Percentiles rank a stretch among this genome's conserved stretches.
phyloP scores from a whole-genome alignment of 1,284 basidiomycete genomes.

The Cutaneotrichosporon sp. region DNA sequence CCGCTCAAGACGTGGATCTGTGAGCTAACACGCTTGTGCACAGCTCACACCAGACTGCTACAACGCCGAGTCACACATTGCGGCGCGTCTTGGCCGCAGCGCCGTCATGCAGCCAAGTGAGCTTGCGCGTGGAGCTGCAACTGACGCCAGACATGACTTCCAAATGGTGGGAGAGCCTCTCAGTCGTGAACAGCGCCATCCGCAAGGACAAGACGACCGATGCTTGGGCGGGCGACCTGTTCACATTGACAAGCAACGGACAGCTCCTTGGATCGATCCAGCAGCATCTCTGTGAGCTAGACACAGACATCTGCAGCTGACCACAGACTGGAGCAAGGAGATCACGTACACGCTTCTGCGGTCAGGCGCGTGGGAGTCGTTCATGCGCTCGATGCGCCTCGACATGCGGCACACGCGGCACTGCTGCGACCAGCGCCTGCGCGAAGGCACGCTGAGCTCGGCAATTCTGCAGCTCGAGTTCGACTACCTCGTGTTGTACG shows the following conservation, averaged over 20 bases:
- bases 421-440: constrained; percentile 10
- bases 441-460: constrained; percentile 17
- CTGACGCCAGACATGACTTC: constrained; percentile 18
- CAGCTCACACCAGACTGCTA: constrained; percentile 14
- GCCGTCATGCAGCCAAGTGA: constrained; percentile 16
- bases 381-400: constrained; percentile 17
- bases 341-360: constrained; percentile 16
- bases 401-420: constrained; percentile 20
- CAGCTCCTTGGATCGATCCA: constrained; percentile 3
- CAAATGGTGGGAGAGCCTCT: constrained; percentile 22
- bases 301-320: not conserved
- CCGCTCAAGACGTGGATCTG: constrained; percentile 23
- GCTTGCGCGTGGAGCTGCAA: not conserved
- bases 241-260: not conserved
- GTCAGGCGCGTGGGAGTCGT: constrained; percentile 21
- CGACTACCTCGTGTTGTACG: constrained; percentile 24
- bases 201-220: constrained; percentile 7
- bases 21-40: constrained; percentile 10
- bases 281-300: constrained; percentile 7
- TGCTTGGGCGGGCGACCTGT: not conserved
- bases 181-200: constrained; percentile 10
- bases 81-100: constrained; percentile 21
- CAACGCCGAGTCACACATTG: constrained; percentile 20
- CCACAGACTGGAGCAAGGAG: constrained; percentile 16
- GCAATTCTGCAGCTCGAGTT: constrained; percentile 20